A percentile compares a stretch with the other conserved stretches of the same genome.
phyloP scores from a whole-genome alignment of 768 basidiomycete species.

The Lactifluus volemus region DNA sequence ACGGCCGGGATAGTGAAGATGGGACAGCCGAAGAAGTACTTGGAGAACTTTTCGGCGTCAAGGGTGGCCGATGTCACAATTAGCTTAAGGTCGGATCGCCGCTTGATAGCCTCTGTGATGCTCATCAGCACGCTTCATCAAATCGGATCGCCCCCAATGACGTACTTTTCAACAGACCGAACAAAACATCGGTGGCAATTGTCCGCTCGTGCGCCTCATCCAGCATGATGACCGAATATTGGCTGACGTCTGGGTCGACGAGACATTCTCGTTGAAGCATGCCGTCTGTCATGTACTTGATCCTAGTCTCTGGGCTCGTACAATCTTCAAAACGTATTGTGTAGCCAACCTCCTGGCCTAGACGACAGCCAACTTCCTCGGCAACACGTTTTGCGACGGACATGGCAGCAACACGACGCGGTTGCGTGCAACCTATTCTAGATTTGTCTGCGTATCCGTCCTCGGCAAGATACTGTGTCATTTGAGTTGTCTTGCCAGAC shows the following conservation, averaged over 20 bases:
- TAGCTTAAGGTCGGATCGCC: conserved; percentile 90
- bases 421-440: conserved; percentile 95
- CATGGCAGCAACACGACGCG: conserved; percentile 98
- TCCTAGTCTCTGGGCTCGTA: conserved; percentile 95
- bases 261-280: conserved; percentile 97
- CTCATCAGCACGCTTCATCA: conserved; percentile 17
- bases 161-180: conserved; percentile 88
- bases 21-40: conserved; percentile 97
- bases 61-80: conserved; percentile 98
- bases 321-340: conserved; percentile 99
- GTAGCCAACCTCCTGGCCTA: conserved; percentile 97
- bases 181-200: conserved; percentile 96
- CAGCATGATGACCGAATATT: conserved; percentile 94
- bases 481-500: conserved; percentile 98
- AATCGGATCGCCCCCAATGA: conserved; percentile 4
- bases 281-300: conserved; percentile 99
- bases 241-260: conserved; percentile 88
- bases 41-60: conserved; percentile 99
- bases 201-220: conserved; percentile 99
- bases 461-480: conserved; percentile 97
- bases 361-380: conserved; percentile 95
- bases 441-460: conserved; percentile 85
- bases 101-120: conserved; percentile 79
- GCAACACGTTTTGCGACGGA: conserved; percentile 98
- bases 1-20: conserved; percentile 99